Base-by-base conservation (phyloP, 371 early-diverging fungal genomes). In the Funneliformis caledonium region DNA sequence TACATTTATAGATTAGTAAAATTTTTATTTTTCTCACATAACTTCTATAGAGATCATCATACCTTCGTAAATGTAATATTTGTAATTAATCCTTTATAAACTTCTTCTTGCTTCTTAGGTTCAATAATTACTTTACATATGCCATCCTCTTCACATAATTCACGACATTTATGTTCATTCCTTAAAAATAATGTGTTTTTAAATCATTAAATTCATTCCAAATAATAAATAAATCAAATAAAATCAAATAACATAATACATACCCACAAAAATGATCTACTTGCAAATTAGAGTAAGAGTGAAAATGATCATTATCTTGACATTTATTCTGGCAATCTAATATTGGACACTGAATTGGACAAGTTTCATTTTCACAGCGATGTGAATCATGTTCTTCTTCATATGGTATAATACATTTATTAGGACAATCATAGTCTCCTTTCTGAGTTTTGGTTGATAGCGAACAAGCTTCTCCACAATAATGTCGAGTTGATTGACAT, bases 391-490 rank as follows among this genome's bases (percentile, higher is more conserved):
- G 80, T 14, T n/a, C 42, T n/a, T 52, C 59, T 37, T 65, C 80
- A 72, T 42, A 56, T 14, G 80, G 42, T 22, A 61, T 43, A 22
- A 72, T 80, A 31, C 80, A 80, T 37, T 42, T 70, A 42, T 72
- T 72, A 14, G 19, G 42, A 72, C 80, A 80, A 26, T 59, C 16
- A 31, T 72, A 80, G 26, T 45, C 45, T 22, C 76, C 72, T 37
- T 56, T 37, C 12, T 6, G 37, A 16, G 26, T 69, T 6, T 59
- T 8, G 1, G 74, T 64, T 14, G 10, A 48, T n/a, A 83, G 70
- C n/a, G 83, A 83, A 62, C 84, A 84, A 31, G 81, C 42, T 50
- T 77, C 11, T n/a, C 82, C 83, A 59, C 84, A 84, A 12, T 74
- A 81, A 50, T 84, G 84, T 31, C 43, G n/a, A 14, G 19, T 52